These are phyloP conservation scores for Desmodesmus armatus DNA, from an alignment of 139 green algal genomes.

Conservation along the genomic window DNA sequence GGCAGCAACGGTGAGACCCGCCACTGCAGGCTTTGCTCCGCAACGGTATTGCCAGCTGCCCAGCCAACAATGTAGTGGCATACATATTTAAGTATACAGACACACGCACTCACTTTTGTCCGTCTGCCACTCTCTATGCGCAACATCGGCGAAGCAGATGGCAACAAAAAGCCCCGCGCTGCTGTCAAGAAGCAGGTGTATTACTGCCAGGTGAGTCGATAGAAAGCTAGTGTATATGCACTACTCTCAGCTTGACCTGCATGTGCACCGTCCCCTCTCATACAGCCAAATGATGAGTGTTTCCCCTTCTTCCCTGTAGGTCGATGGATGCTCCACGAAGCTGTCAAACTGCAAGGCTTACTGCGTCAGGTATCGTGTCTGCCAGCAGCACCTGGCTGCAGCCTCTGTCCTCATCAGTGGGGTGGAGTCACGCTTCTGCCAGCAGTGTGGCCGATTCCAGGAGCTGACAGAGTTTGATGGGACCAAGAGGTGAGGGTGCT, in stretches of 20 bases:
- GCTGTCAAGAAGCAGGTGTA: too few relatives aligned
- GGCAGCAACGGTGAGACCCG: too few relatives aligned
- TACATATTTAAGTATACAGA: too few relatives aligned
- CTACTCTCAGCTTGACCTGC: not conserved
- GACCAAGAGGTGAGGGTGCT: not conserved
- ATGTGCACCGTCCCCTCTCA: not conserved
- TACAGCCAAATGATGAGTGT: not conserved
- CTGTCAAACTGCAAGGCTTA: constrained; percentile 11
- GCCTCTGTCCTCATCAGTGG: not conserved
- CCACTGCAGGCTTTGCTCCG: too few relatives aligned
- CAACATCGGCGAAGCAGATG: too few relatives aligned
- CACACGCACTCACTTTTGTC: too few relatives aligned
- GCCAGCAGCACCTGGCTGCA: not conserved
- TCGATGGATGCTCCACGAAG: constrained; percentile 28
- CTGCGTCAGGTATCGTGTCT: constrained; percentile 19
- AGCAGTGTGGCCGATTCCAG: constrained; percentile 38
- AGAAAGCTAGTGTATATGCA: too few relatives aligned
- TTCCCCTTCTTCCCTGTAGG: not conserved
- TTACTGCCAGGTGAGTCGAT: constrained; percentile 4
- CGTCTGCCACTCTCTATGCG: too few relatives aligned
- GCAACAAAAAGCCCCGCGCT: too few relatives aligned
- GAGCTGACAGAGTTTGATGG: constrained; percentile 17
- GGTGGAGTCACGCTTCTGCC: constrained; percentile 5
- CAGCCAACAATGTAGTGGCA: too few relatives aligned
- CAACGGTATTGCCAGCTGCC: too few relatives aligned